Conservation (phyloP, 257 asterid genomes). For the Oldenlandia corymbosa region DNA sequence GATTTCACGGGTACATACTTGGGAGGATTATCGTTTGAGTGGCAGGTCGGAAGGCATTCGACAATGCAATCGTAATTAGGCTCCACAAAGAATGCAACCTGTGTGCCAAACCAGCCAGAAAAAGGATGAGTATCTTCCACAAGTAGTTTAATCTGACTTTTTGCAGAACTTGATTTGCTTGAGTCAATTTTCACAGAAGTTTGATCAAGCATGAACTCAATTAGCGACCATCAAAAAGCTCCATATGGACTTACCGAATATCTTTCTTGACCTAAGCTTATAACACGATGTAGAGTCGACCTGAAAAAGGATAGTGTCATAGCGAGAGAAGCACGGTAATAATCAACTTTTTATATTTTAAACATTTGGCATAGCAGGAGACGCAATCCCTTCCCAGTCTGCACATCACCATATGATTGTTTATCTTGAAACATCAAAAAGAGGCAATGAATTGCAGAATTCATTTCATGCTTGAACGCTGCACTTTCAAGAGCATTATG, state of each 20-base stretch:
- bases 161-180: background rate
- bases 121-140: constrained; percentile 1
- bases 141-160: background rate
- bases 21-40: constrained; percentile 68
- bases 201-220: too few species aligned
- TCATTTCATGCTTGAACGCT: too few species aligned
- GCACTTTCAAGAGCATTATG: too few species aligned
- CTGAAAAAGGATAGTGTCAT: constrained; percentile 40
- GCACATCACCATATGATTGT: too few species aligned
- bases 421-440: too few species aligned
- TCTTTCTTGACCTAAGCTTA: constrained; percentile 76
- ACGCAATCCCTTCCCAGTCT: too few species aligned
- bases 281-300: constrained; percentile 87
- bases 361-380: too few species aligned
- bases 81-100: constrained; percentile 74
- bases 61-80: constrained; percentile 72
- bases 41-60: constrained; percentile 84
- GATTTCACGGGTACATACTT: too few species aligned
- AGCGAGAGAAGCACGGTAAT: too few species aligned
- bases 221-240: constrained; percentile 6
- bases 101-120: constrained; percentile 19
- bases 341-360: too few species aligned
- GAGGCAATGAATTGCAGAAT: too few species aligned
- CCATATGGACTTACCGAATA: constrained; percentile 57
- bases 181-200: too few species aligned